phyloP scores from a whole-genome alignment of 108 stramenopile species.

The Chaetoceros tenuissimus region DNA sequence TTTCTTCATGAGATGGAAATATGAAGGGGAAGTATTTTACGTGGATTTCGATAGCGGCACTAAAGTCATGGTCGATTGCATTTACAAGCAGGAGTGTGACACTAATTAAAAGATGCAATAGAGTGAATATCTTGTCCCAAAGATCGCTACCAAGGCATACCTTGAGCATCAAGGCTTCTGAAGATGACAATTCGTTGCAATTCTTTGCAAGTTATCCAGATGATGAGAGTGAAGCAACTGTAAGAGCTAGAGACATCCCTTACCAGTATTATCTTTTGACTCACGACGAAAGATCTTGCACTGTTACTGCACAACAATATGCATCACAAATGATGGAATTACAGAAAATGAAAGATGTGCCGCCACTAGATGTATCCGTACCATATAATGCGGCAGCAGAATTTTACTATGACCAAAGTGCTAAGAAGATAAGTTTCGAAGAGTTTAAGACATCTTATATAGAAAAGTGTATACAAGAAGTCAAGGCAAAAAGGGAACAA shows the following conservation, averaged over 20 bases:
- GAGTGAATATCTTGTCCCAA: too few relatives aligned
- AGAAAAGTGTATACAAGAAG: background rate
- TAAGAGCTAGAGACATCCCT: background rate
- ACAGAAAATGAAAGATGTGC: background rate
- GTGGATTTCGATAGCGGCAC: too few relatives aligned
- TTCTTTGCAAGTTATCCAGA: too few relatives aligned
- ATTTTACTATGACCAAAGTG: conserved; percentile 21
- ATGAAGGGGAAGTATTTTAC: too few relatives aligned
- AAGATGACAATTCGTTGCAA: too few relatives aligned
- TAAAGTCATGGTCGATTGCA: too few relatives aligned
- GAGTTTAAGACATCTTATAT: conserved; percentile 17
- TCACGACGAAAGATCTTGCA: background rate
- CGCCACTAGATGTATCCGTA: conserved; percentile 3
- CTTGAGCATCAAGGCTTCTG: too few relatives aligned
- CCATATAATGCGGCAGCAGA: conserved; percentile 29
- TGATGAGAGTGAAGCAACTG: too few relatives aligned
- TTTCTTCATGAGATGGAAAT: too few relatives aligned
- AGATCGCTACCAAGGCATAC: too few relatives aligned
- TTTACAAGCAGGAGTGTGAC: too few relatives aligned
- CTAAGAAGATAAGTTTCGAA: conserved; percentile 16
- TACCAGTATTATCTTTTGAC: background rate
- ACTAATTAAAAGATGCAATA: too few relatives aligned
- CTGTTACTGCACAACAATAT: background rate
- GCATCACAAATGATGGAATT: background rate
- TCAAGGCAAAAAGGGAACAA: background rate